Conservation (phyloP, 2,329 filamentous ascomycete species). For the Xylariaceae sp. region DNA sequence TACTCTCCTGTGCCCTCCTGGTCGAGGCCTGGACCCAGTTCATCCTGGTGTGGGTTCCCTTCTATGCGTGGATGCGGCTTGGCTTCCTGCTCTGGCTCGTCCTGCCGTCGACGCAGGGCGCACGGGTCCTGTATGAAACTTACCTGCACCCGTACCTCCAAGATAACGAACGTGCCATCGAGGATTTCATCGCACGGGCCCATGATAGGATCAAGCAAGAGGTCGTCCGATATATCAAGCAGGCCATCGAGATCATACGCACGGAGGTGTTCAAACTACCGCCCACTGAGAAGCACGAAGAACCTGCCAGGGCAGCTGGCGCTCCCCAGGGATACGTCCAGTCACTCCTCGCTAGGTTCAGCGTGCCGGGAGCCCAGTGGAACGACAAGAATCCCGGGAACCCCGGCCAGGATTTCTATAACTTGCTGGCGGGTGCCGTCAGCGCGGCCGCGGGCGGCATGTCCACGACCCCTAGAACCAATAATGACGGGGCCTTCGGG, state of each 20-base stretch:
- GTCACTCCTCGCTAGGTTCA: conserved; percentile 77
- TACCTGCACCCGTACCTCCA: conserved; percentile 84
- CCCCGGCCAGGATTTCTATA: conserved; percentile 64
- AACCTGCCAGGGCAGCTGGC: conserved; percentile 37
- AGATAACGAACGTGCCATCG: conserved; percentile 82
- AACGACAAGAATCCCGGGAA: conserved; percentile 40
- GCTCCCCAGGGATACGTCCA: conserved; percentile 64
- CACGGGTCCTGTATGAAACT: conserved; percentile 75
- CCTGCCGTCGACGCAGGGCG: conserved; percentile 94
- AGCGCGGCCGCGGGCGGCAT: conserved; percentile 49
- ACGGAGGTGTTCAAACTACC: conserved; percentile 75
- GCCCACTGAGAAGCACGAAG: conserved; percentile 41
- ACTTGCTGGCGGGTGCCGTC: conserved; percentile 68
- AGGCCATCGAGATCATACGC: conserved; percentile 64
- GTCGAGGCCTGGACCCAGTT: conserved; percentile 85
- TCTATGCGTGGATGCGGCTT: conserved; percentile 88
- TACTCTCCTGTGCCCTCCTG: conserved; percentile 73
- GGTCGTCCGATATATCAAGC: conserved; percentile 69
- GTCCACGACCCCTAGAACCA: conserved; percentile 26
- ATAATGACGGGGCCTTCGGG: conserved; percentile 39
- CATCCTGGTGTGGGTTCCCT: conserved; percentile 84
- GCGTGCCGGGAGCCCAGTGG: conserved; percentile 65
- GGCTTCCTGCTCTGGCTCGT: conserved; percentile 88
- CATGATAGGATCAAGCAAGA: conserved; percentile 74
- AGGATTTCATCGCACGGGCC: conserved; percentile 75